Conservation (phyloP, 2,329 filamentous ascomycete genomes). For the Claviceps maximensis region DNA sequence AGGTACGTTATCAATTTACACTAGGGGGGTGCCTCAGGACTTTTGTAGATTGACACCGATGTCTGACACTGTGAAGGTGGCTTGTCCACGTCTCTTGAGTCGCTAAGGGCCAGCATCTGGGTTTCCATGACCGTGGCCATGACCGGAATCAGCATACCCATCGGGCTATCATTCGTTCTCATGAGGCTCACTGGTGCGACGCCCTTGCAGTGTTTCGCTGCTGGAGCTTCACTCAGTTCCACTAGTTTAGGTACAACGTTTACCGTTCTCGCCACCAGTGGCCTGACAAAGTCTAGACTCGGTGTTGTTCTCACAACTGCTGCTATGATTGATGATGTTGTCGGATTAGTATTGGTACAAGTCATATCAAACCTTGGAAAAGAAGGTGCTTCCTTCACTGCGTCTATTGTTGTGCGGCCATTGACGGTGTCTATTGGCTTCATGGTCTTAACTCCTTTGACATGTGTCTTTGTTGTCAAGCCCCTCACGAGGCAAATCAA, state of each 20-base stretch:
- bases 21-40: too few relatives aligned
- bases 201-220: conserved; percentile 52
- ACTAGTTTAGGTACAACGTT: conserved; percentile 63
- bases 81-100: conserved; percentile 23
- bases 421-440: conserved; percentile 38
- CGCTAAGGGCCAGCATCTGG: conserved; percentile 43
- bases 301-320: conserved; percentile 56
- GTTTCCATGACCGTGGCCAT: conserved; percentile 50
- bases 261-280: conserved; percentile 34
- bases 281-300: conserved; percentile 28
- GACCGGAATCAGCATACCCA: conserved; percentile 51
- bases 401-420: conserved; percentile 28
- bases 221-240: conserved; percentile 60
- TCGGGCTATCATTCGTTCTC: conserved; percentile 52
- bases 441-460: conserved; percentile 30
- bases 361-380: conserved; percentile 53
- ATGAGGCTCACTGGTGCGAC: conserved; percentile 34
- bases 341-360: conserved; percentile 64
- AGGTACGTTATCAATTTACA: conserved; percentile 24
- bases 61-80: conserved; percentile 31
- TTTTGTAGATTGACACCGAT: not conserved
- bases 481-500: conserved; percentile 27
- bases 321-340: conserved; percentile 72
- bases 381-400: conserved; percentile 11
- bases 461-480: conserved; percentile 30